Conservation (phyloP, 1,284 basidiomycete genomes). For the Cryptococcus deneoformans region DNA sequence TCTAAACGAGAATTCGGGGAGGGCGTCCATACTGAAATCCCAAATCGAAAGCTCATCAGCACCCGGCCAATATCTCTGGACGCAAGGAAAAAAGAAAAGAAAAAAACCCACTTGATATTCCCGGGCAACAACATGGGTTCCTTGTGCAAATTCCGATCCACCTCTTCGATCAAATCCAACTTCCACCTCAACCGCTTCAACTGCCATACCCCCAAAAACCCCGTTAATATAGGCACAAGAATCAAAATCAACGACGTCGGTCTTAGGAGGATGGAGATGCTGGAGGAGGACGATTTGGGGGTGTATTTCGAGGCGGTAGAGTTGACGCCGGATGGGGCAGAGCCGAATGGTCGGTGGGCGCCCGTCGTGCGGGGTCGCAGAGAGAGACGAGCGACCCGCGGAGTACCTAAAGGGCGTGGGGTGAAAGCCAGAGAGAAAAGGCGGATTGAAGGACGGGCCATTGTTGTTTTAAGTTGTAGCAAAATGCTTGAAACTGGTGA, state of each 20-base stretch:
- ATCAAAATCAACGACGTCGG: conserved; percentile 77
- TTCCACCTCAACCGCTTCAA: conserved; percentile 91
- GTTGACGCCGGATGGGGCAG: no score
- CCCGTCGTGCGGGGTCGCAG: no score
- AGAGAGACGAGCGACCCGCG: no score
- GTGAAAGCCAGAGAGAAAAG: no score
- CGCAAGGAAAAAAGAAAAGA: background rate
- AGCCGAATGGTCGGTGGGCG: no score
- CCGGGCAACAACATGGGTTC: conserved; percentile 76
- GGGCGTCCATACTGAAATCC: conserved; percentile 51
- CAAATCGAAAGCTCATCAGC: background rate
- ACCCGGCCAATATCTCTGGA: background rate
- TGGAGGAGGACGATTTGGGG: no score
- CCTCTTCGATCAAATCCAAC: conserved; percentile 85
- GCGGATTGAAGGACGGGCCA: no score
- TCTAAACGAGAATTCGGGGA: conserved; percentile 84
- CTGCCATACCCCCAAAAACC: conserved; percentile 94
- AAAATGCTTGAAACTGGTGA: no score
- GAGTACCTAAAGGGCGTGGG: no score
- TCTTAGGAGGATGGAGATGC: conserved; percentile 11
- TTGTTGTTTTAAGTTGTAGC: no score
- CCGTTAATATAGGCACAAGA: conserved; percentile 84
- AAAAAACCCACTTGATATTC: conserved; percentile 82
- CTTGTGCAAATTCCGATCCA: conserved; percentile 84
- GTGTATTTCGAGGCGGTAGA: no score